Conservation (phyloP, 148 eudicot species). For the Spergularia marina region DNA sequence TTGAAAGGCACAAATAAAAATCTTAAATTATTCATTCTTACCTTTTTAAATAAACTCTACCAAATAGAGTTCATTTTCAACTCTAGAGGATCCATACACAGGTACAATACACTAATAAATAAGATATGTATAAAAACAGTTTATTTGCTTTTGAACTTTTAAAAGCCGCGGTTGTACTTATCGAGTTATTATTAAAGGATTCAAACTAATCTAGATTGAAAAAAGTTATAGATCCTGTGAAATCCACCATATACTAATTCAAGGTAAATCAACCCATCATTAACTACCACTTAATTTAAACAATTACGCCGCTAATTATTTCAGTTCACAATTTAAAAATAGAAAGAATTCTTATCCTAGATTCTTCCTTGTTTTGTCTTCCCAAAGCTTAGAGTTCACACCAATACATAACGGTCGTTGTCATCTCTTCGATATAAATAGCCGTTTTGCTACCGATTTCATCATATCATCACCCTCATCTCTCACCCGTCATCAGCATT, state of each 20-base stretch:
- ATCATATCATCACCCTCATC: background rate
- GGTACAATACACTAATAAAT: no score
- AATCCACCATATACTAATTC: background rate
- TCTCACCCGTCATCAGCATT: background rate
- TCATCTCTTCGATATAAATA: constrained; percentile 14
- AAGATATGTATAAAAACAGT: no score
- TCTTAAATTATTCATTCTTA: no score
- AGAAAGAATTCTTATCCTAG: constrained; percentile 3
- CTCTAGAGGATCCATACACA: no score
- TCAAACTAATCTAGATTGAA: background rate
- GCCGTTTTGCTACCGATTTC: background rate
- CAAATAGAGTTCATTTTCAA: no score
- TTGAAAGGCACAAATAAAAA: no score
- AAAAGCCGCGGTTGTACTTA: background rate
- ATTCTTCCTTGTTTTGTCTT: background rate
- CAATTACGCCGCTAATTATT: constrained; percentile 9
- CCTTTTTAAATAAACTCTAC: no score
- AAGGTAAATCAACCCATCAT: no score
- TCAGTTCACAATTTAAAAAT: background rate
- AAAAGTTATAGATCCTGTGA: background rate
- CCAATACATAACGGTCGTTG: background rate
- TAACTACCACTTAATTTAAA: background rate
- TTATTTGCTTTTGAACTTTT: background rate
- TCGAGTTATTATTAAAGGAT: background rate
- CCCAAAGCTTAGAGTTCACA: constrained; percentile 9